phyloP scores from a whole-genome alignment of 2,329 filamentous ascomycete genomes.

The Scedosporium apiospermum region DNA sequence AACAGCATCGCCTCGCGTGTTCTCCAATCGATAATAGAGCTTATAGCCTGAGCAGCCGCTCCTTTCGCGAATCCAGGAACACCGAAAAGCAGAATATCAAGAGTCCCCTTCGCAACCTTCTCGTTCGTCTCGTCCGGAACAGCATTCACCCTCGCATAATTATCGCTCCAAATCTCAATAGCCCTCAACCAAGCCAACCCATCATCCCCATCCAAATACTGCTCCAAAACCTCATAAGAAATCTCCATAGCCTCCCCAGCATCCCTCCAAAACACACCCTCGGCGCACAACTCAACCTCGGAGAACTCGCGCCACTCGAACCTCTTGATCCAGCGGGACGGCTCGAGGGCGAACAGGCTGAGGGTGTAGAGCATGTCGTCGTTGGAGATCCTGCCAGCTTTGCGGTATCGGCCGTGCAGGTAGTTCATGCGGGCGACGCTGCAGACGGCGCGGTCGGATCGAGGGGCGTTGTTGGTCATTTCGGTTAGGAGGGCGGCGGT shows the following conservation, averaged over 20 bases:
- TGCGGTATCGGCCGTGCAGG: constrained; percentile 48
- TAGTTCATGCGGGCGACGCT: constrained; percentile 56
- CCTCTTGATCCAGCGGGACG: constrained; percentile 38
- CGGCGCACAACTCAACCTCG: constrained; percentile 43
- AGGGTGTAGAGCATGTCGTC: constrained; percentile 58
- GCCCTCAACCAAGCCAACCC: constrained; percentile 44
- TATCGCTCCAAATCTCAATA: constrained; percentile 35
- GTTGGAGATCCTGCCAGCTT: constrained; percentile 48
- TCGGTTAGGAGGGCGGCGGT: constrained; percentile 39
- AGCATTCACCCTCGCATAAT: constrained; percentile 41
- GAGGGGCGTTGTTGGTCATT: constrained; percentile 31
- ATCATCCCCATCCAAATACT: constrained; percentile 29
- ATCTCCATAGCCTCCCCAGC: constrained; percentile 48
- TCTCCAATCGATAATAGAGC: not conserved
- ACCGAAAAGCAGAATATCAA: constrained; percentile 3
- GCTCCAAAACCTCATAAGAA: constrained; percentile 30
- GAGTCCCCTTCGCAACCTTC: constrained; percentile 5
- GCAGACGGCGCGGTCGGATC: constrained; percentile 32
- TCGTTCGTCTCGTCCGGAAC: constrained; percentile 14
- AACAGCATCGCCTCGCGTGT: constrained; percentile 3
- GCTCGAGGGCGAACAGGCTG: constrained; percentile 46
- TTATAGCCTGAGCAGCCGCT: not conserved
- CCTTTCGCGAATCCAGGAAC: not conserved
- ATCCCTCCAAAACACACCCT: constrained; percentile 48
- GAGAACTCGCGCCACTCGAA: constrained; percentile 50